A percentile compares a stretch with the other conserved stretches of the same genome.
Conservation (phyloP, 2,329 filamentous ascomycete species). For the Pseudogymnoascus sp. region DNA sequence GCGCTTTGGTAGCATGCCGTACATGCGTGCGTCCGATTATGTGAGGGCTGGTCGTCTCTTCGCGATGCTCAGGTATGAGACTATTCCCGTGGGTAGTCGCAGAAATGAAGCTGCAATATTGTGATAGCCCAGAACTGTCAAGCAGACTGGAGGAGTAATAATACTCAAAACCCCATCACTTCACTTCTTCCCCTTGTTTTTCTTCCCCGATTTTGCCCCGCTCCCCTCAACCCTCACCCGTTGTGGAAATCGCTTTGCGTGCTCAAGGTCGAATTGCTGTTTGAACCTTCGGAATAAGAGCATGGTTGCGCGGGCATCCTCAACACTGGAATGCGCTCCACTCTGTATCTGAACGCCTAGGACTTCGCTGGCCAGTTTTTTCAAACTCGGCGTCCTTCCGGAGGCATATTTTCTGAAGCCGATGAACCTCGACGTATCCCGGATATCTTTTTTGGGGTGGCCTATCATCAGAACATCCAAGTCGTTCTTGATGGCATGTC, state of each 20-base stretch:
- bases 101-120: not conserved
- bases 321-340: slow-evolving; percentile 59
- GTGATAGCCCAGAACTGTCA: not conserved
- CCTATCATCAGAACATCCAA: slow-evolving; percentile 67
- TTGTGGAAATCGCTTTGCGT: slow-evolving; percentile 58
- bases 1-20: not conserved
- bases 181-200: slow-evolving; percentile 39
- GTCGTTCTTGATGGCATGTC: slow-evolving; percentile 78
- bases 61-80: not conserved
- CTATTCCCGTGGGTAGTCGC: not conserved
- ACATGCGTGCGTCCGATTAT: not conserved
- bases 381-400: slow-evolving; percentile 64
- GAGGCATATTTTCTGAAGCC: slow-evolving; percentile 64
- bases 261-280: slow-evolving; percentile 75
- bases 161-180: slow-evolving; percentile 12
- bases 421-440: slow-evolving; percentile 76
- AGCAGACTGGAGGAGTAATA: not conserved
- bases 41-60: not conserved
- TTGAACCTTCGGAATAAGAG: slow-evolving; percentile 79
- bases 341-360: slow-evolving; percentile 57
- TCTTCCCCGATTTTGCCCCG: slow-evolving; percentile 21
- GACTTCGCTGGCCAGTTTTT: slow-evolving; percentile 50
- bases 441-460: slow-evolving; percentile 70
- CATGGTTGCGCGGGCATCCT: slow-evolving; percentile 88
- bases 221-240: slow-evolving; percentile 22